Percentiles rank a stretch among this genome's conserved stretches.
Conservation (phyloP, 2,329 filamentous ascomycete genomes). For the Xylaria sp. region DNA sequence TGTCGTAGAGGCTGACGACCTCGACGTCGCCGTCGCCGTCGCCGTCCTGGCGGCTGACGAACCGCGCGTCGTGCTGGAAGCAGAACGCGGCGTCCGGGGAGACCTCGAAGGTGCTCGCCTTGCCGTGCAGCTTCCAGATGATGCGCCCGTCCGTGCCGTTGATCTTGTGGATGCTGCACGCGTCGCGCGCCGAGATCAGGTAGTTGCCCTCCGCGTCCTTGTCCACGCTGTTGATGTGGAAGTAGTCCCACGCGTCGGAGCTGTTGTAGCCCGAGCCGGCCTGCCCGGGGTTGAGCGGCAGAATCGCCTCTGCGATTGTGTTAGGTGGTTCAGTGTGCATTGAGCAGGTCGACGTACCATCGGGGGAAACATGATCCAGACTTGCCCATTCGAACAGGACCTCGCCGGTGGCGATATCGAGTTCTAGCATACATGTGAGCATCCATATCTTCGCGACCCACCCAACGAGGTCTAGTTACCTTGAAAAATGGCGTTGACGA, state of each 20-base stretch:
- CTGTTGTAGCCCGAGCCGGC: slow-evolving; percentile 34
- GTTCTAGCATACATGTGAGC: slow-evolving; percentile 29
- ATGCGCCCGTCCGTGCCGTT: slow-evolving; percentile 49
- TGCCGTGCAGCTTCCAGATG: slow-evolving; percentile 57
- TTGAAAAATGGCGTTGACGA: slow-evolving; percentile 57
- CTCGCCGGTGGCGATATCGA: slow-evolving; percentile 56
- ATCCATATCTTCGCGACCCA: not conserved
- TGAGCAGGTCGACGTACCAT: slow-evolving; percentile 41
- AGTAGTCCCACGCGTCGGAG: slow-evolving; percentile 53
- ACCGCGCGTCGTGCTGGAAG: slow-evolving; percentile 57
- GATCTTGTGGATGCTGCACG: slow-evolving; percentile 50
- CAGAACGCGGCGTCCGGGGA: slow-evolving; percentile 45
- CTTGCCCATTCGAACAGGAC: slow-evolving; percentile 63
- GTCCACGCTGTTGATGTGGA: slow-evolving; percentile 60
- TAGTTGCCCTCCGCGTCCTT: slow-evolving; percentile 55
- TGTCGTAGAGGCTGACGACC: slow-evolving; percentile 57
- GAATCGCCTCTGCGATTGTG: slow-evolving; percentile 43
- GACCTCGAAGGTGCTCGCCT: slow-evolving; percentile 45
- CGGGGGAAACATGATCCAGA: slow-evolving; percentile 57
- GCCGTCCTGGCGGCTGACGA: slow-evolving; percentile 44
- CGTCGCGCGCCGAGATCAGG: slow-evolving; percentile 56
- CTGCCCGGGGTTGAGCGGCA: slow-evolving; percentile 50
- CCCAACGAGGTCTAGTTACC: slow-evolving; percentile 40
- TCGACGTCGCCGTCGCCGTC: slow-evolving; percentile 53
- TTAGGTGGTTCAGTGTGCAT: slow-evolving; percentile 13